These are phyloP conservation scores for Chenopodium album DNA, from an alignment of 148 eudicot genomes.

Conservation along the genomic window DNA sequence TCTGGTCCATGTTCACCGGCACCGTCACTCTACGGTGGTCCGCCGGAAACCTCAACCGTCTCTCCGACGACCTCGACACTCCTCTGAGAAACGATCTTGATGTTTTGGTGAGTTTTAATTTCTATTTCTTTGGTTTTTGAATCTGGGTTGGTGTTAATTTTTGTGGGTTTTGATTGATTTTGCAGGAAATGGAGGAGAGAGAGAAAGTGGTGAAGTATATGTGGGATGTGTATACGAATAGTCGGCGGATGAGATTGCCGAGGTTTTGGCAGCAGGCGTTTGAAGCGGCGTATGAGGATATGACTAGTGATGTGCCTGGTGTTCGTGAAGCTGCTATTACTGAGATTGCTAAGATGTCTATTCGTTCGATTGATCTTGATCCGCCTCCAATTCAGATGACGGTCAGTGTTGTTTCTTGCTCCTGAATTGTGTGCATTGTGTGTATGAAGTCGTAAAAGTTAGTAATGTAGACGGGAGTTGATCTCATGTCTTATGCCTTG, in stretches of 20 bases:
- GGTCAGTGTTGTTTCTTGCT: slow-evolving; percentile 37
- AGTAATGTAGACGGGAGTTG: neutral
- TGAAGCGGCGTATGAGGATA: slow-evolving; percentile 83
- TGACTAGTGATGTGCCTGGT: slow-evolving; percentile 62
- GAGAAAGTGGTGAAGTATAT: slow-evolving; percentile 84
- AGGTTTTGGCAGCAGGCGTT: slow-evolving; percentile 92
- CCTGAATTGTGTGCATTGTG: neutral
- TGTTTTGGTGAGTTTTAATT: slow-evolving; percentile 43
- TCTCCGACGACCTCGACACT: slow-evolving; percentile 43
- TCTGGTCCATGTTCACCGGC: slow-evolving; percentile 95
- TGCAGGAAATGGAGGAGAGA: slow-evolving; percentile 89
- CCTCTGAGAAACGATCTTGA: slow-evolving; percentile 75
- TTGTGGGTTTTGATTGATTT: neutral
- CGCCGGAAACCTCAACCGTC: slow-evolving; percentile 54
- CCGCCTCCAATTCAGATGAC: slow-evolving; percentile 53
- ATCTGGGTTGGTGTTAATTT: slow-evolving; percentile 16
- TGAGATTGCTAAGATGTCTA: slow-evolving; percentile 91
- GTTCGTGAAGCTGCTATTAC: slow-evolving; percentile 64
- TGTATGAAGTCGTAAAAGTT: neutral
- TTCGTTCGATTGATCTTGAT: slow-evolving; percentile 48
- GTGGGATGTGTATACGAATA: slow-evolving; percentile 88
- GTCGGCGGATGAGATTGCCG: slow-evolving; percentile 57
- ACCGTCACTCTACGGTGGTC: slow-evolving; percentile 90
- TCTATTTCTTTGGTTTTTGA: slow-evolving; percentile 11
- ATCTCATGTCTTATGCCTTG: neutral